phyloP scores from a whole-genome alignment of 768 basidiomycete species.

The Leccinum imitatum region DNA sequence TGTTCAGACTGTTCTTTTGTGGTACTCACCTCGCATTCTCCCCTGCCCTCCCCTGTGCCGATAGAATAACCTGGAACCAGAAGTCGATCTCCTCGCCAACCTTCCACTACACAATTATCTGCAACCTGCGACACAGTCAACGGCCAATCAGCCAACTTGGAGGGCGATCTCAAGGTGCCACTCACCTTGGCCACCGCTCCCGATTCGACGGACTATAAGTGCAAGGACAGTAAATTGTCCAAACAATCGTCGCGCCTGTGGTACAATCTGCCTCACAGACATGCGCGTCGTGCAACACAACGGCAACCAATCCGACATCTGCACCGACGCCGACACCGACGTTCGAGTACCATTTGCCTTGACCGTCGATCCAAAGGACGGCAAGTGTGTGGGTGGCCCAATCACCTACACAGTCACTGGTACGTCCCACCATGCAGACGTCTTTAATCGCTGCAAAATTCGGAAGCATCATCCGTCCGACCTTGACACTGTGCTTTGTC shows the following conservation, averaged over 20 bases:
- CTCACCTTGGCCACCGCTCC: neutral
- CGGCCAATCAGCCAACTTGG: neutral
- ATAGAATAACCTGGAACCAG: neutral
- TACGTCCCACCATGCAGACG: too few relatives aligned
- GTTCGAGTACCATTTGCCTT: neutral
- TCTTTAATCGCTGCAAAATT: too few relatives aligned
- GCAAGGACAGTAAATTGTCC: neutral
- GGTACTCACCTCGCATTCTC: conserved; percentile 7
- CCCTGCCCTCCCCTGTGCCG: neutral
- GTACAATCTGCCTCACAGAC: neutral
- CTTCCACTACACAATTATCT: neutral
- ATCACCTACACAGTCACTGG: too few relatives aligned
- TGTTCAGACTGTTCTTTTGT: neutral
- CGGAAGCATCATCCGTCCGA: too few relatives aligned
- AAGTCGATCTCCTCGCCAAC: neutral
- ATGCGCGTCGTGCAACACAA: neutral
- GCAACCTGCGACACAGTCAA: neutral
- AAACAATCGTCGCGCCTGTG: too few relatives aligned
- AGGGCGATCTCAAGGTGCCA: neutral
- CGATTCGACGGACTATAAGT: neutral
- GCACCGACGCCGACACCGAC: too few relatives aligned
- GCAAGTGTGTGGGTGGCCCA: neutral
- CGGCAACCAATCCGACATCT: neutral
- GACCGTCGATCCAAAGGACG: neutral
- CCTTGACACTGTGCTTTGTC: too few relatives aligned